Evolutionary conservation across 176 grass and related monocot species (phyloP).

Genomic region (Oryza nivara): DNA sequence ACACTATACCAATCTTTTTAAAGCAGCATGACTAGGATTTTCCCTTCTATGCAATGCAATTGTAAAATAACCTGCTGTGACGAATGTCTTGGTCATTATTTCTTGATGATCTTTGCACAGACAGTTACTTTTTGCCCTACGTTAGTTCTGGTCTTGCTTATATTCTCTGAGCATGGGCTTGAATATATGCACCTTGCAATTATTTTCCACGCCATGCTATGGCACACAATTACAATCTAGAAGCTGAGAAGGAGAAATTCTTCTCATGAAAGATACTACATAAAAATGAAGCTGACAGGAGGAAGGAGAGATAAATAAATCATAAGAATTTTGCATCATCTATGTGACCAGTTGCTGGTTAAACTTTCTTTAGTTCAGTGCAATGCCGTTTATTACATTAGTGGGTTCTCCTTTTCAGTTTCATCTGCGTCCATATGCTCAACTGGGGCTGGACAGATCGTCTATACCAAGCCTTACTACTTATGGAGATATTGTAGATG

Average conservation of each 20-base stretch:
- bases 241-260: not conserved
- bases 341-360: conserved; percentile 23
- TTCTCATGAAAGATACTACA: not conserved
- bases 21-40: not conserved
- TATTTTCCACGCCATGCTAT: not conserved
- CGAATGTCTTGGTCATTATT: conserved; percentile 4
- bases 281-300: conserved; percentile 12
- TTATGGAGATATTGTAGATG: conserved; percentile 72
- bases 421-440: conserved; percentile 82
- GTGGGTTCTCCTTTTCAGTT: conserved; percentile 61
- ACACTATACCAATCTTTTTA: not conserved
- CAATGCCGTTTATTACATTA: not conserved
- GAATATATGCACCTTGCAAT: not conserved
- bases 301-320: not conserved
- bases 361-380: conserved; percentile 29
- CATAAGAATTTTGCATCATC: conserved; percentile 2
- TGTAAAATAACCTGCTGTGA: not conserved
- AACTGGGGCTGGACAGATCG: conserved; percentile 83
- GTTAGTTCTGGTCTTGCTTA: not conserved
- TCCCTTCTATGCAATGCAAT: not conserved
- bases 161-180: not conserved
- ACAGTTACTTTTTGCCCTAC: not conserved
- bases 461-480: conserved; percentile 62
- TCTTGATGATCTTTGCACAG: not conserved
- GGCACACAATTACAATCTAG: not conserved